These are phyloP conservation scores for Beauveria medogensis DNA, from an alignment of 2,329 filamentous ascomycete species.

Conservation along the genomic window DNA sequence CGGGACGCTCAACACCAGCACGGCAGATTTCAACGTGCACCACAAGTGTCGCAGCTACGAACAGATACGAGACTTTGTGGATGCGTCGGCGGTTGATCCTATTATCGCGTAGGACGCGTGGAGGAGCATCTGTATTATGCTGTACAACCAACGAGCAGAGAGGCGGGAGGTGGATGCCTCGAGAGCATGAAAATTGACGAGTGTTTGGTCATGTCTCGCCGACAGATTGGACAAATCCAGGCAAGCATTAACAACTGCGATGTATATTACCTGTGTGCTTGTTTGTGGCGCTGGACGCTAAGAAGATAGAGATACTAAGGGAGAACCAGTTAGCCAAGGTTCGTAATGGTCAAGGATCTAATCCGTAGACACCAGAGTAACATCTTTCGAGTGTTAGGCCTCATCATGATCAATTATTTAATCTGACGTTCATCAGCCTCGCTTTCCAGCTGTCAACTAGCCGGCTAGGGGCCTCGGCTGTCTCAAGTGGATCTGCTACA, in stretches of 20 bases:
- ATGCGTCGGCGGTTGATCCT: not conserved
- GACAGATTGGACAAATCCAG: not conserved
- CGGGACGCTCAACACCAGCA: conserved; percentile 1
- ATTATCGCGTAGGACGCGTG: not conserved
- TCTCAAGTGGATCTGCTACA: conserved; percentile 1
- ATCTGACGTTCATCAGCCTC: no score
- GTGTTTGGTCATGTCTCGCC: not conserved
- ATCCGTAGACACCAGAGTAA: not conserved
- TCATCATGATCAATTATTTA: no score
- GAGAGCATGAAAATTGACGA: not conserved
- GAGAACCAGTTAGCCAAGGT: no score
- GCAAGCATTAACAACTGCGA: no score
- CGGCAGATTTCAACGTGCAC: conserved; percentile 4
- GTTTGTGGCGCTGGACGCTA: no score
- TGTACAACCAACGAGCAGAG: not conserved
- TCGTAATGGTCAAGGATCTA: no score
- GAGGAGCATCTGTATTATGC: not conserved
- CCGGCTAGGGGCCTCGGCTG: not conserved
- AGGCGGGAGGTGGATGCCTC: not conserved
- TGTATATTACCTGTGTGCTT: no score
- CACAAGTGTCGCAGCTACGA: conserved; percentile 10
- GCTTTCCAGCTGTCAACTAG: no score
- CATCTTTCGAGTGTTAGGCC: not conserved
- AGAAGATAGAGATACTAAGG: not conserved
- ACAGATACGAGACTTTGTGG: not conserved